Base-by-base conservation (phyloP, 805 yeast species). In the Saccharomycopsis capsularis region DNA sequence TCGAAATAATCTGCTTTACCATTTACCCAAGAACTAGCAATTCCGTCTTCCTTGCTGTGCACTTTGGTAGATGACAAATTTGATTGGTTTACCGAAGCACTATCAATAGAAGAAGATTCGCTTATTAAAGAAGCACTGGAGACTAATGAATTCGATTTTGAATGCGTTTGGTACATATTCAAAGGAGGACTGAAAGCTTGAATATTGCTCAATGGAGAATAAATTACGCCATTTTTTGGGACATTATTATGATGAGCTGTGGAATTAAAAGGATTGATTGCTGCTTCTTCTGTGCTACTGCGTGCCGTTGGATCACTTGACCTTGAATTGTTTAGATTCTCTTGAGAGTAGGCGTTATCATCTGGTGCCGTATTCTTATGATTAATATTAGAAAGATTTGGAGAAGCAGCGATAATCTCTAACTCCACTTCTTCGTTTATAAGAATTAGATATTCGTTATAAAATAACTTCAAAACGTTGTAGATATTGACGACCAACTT, bases 381-480 rank as follows among this genome's bases (percentile, higher is more conserved):
- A 27, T 7, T 13, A 27, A 27, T 27, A 27, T 27, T 27, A n/a
- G 38, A 13, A 5, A 34, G n/a, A 34, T 34, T 34, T 13, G 50
- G 46, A 18, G 52, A 40, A 5, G 52, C 38, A 9, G 55, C 55
- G 13, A 46, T 38, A 24, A 52, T 46, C 21, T 52, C 50, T 19
- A 52, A 42, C 29, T 52, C 55, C 19, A 52, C 53, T 34, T 52
- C 55, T 38, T 52, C 55, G 34, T 52, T 52, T 23, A 52, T 50
- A 7, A 52, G 23, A 27, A 52, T 52, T 29, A 52, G 40, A 36
- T 52, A 52, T 32, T 52, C 55, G 35, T 52, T 52, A 32, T 52
- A 49, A 25, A 52, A 52, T 16, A 49, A 41, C 30, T 52, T 52
- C 37, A 52, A 46, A 22, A 52, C 39, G 40, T 50, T 52, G 19